A percentile compares a stretch with the other conserved stretches of the same genome.
These are phyloP conservation scores for Nakazawaea anatomiae DNA, from an alignment of 805 yeast species.

Conservation along the genomic window DNA sequence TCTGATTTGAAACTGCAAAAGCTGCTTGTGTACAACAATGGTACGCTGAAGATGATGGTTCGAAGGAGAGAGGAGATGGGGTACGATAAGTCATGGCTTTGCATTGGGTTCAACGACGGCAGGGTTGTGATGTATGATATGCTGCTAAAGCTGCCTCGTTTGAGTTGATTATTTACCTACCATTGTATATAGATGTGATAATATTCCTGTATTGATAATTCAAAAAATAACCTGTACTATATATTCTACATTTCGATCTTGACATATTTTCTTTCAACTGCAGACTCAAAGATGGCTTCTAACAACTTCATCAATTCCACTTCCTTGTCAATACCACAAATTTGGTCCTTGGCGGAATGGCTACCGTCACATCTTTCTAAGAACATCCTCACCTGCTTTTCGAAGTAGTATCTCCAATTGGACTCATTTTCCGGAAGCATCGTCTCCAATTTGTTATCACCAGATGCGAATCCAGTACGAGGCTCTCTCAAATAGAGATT, in stretches of 20 bases:
- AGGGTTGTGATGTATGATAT: constrained; percentile 19
- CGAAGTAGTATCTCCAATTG: constrained; percentile 1
- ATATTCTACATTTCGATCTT: not conserved
- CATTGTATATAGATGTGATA: too few species aligned
- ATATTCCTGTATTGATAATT: too few species aligned
- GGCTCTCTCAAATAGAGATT: constrained; percentile 1
- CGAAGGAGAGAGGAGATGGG: constrained; percentile 21
- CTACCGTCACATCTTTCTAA: constrained; percentile 4
- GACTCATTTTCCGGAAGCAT: not conserved
- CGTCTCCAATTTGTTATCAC: not conserved
- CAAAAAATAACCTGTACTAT: not conserved
- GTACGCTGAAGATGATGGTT: constrained; percentile 25
- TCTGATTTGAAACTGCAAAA: constrained; percentile 8
- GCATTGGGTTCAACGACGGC: constrained; percentile 28
- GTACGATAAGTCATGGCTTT: constrained; percentile 20
- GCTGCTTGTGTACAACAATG: constrained; percentile 20
- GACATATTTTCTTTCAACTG: not conserved
- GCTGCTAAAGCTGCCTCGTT: too few species aligned
- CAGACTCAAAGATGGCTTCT: constrained; percentile 5
- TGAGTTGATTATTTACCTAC: too few species aligned
- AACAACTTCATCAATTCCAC: constrained; percentile 5
- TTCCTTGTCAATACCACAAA: constrained; percentile 4
- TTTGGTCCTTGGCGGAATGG: not conserved
- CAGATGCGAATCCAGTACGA: not conserved
- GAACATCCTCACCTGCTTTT: constrained; percentile 2